phyloP scores from a whole-genome alignment of 345 rosid species.

The Citrus sinensis region DVS_A1.0 CM039163.1:979501-980000 shows the following conservation, averaged over 20 bases:
- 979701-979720: constrained; percentile 67
- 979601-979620: not conserved
- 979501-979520: constrained; percentile 30
- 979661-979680: constrained; percentile 30
- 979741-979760: constrained; percentile 39
- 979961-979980: not conserved
- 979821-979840: constrained; percentile 52
- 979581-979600: not conserved
- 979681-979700: constrained; percentile 57
- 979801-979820: constrained; percentile 31
- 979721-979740: constrained; percentile 98
- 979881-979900: not conserved
- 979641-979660: not conserved
- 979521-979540: constrained; percentile 31
- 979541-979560: not conserved
- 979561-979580: not conserved
- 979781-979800: not conserved
- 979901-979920: constrained; percentile 16
- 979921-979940: not conserved
- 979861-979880: constrained; percentile 47
- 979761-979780: no score
- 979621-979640: not conserved
- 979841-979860: constrained; percentile 54
- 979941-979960: not conserved
- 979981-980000: not conserved